A percentile compares a stretch with the other conserved stretches of the same genome.
These are phyloP conservation scores for Hypoxylon sp. DNA, from an alignment of 2,329 filamentous ascomycete genomes.

Conservation along the genomic window DNA sequence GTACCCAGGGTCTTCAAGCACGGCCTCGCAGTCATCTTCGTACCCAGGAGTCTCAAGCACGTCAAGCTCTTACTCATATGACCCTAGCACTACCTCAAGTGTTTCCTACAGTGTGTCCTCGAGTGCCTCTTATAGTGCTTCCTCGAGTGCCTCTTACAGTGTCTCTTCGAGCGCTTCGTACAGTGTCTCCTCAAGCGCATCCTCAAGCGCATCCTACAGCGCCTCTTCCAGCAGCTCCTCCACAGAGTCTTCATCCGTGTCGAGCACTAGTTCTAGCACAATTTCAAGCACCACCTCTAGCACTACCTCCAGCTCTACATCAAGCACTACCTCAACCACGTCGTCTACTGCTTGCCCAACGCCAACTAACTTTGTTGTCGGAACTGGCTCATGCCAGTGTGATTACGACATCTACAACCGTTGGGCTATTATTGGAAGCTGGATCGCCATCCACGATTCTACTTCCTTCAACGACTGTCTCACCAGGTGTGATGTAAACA, in stretches of 20 bases:
- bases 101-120: constrained; percentile 1
- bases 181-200: background rate
- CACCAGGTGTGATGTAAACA: constrained; percentile 14
- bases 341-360: constrained; percentile 30
- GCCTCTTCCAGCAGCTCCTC: background rate
- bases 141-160: background rate
- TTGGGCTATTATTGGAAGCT: constrained; percentile 13
- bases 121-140: background rate
- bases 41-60: background rate
- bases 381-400: constrained; percentile 20
- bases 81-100: constrained; percentile 9
- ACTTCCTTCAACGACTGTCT: constrained; percentile 25
- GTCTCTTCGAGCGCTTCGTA: background rate
- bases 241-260: constrained; percentile 9
- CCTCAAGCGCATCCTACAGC: background rate
- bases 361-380: constrained; percentile 23
- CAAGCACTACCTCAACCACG: constrained; percentile 18
- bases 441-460: background rate
- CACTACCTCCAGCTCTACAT: background rate
- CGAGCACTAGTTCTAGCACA: background rate
- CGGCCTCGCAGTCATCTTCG: background rate
- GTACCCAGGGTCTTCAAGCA: background rate
- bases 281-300: background rate
- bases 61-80: constrained; percentile 7
- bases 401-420: constrained; percentile 28